phyloP scores from a whole-genome alignment of 306 rosid genomes.

The Prinsepia uniflora region DNA sequence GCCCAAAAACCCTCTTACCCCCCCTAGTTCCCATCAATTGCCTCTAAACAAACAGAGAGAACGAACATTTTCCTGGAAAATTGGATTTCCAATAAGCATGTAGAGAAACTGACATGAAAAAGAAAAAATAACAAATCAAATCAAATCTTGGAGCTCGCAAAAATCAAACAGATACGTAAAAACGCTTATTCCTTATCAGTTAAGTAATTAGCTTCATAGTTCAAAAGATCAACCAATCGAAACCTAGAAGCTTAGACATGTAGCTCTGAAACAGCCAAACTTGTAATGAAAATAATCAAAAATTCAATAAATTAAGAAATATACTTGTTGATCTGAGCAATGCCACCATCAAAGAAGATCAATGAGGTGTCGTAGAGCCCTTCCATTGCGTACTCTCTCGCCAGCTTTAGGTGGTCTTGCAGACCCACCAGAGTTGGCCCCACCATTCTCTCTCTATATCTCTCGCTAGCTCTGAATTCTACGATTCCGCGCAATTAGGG shows the following conservation, averaged over 20 bases:
- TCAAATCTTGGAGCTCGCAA: background rate
- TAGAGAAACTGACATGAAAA: background rate
- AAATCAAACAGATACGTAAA: background rate
- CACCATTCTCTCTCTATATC: constrained; percentile 37
- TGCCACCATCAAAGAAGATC: constrained; percentile 92
- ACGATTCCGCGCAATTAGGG: background rate
- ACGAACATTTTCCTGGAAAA: background rate
- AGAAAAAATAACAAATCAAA: background rate
- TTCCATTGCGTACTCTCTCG: constrained; percentile 91
- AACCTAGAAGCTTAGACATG: background rate
- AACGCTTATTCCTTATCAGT: background rate
- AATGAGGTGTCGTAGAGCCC: constrained; percentile 87
- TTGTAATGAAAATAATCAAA: background rate
- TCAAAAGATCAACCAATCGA: background rate
- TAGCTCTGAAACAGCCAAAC: background rate
- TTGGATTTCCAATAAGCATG: background rate
- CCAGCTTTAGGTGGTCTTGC: constrained; percentile 89
- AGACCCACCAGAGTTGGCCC: constrained; percentile 65
- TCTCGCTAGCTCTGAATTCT: background rate
- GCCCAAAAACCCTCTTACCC: background rate
- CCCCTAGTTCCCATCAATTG: background rate
- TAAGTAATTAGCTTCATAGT: constrained; percentile 2
- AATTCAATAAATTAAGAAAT: background rate
- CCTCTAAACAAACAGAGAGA: background rate
- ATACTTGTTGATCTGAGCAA: constrained; percentile 99